Conservation (phyloP, 371 early-diverging fungal genomes). For the Syncephalastrum monosporum region DNA sequence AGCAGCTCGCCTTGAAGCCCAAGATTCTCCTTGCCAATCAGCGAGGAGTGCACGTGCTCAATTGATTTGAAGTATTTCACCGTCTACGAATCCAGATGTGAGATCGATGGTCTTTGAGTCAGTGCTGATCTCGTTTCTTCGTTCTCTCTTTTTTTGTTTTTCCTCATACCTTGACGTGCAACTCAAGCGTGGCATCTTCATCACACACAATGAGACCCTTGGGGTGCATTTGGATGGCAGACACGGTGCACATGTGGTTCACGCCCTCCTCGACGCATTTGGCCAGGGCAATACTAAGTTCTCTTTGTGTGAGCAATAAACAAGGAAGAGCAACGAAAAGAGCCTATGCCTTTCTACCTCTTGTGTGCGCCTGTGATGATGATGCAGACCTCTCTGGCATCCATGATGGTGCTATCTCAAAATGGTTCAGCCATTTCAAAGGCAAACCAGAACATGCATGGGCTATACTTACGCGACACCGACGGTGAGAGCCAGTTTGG, state of each 20-base stretch:
- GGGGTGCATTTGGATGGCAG: conserved; percentile 87
- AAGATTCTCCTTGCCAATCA: conserved; percentile 78
- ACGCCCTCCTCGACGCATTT: conserved; percentile 87
- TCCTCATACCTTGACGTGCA: conserved; percentile 72
- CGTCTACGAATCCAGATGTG: conserved; percentile 35
- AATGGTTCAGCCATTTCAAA: conserved; percentile 9
- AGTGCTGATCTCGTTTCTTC: background rate
- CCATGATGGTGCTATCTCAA: conserved; percentile 73
- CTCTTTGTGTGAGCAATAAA: too few species aligned
- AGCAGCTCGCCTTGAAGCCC: conserved; percentile 66
- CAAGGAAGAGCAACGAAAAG: background rate
- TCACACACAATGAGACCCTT: conserved; percentile 89
- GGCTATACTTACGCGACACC: conserved; percentile 71
- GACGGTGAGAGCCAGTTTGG: conserved; percentile 86
- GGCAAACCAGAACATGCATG: too few species aligned
- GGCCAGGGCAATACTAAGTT: conserved; percentile 63
- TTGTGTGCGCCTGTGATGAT: conserved; percentile 86
- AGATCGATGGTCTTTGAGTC: background rate
- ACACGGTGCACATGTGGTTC: conserved; percentile 93
- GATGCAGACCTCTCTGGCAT: conserved; percentile 82
- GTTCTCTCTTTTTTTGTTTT: background rate
- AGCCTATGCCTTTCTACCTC: conserved; percentile 20
- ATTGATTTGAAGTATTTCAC: conserved; percentile 89
- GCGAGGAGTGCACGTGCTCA: conserved; percentile 80
- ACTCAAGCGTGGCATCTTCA: conserved; percentile 87